Evolutionary conservation across 2,329 filamentous ascomycete genomes (phyloP).

Genomic region (Tolypocladium inflatum): DNA sequence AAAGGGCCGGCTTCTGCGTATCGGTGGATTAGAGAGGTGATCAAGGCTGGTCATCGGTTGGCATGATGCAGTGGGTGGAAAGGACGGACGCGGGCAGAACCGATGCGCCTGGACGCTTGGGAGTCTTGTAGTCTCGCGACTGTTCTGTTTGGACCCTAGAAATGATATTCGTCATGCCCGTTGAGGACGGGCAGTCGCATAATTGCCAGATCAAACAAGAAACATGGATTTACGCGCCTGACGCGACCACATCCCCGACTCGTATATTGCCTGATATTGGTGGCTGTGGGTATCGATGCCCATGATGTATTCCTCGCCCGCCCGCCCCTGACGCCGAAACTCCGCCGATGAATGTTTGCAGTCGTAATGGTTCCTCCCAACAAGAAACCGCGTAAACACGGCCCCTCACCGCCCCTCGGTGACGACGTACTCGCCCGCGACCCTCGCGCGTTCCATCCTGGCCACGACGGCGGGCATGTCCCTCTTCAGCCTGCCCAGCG

Average conservation of each 20-base stretch:
- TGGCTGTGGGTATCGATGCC: background rate
- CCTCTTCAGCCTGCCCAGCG: conserved; percentile 43
- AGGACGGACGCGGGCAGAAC: too few species aligned
- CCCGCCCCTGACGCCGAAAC: background rate
- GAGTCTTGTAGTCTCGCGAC: background rate
- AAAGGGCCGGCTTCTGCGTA: too few species aligned
- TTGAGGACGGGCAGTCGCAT: background rate
- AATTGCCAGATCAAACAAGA: background rate
- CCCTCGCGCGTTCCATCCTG: conserved; percentile 54
- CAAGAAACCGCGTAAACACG: background rate
- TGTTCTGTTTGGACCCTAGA: background rate
- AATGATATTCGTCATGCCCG: background rate
- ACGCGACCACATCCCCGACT: background rate
- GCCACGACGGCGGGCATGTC: conserved; percentile 54
- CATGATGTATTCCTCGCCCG: background rate
- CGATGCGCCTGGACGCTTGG: too few species aligned
- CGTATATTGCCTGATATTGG: background rate
- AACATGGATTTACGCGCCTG: too few species aligned
- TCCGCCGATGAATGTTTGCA: background rate
- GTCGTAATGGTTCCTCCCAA: background rate
- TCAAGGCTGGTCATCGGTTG: too few species aligned
- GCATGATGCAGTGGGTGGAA: too few species aligned
- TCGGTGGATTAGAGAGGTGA: too few species aligned
- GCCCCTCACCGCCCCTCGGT: conserved; percentile 15
- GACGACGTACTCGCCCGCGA: conserved; percentile 49